Conservation (phyloP, 306 rosid genomes). For the Erythrophleum fordii region DNA sequence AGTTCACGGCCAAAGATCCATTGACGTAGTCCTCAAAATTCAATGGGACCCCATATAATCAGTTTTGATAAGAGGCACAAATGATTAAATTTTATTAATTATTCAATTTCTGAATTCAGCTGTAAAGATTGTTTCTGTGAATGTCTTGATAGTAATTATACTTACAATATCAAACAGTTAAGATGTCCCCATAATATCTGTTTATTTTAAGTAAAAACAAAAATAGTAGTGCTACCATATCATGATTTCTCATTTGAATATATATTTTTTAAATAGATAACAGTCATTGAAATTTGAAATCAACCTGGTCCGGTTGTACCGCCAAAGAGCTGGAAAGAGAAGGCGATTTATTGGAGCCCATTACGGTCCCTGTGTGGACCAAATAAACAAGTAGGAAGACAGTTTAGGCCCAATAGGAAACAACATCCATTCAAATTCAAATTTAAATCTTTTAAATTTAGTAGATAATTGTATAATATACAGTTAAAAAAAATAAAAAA, state of each 20-base stretch:
- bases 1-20: neutral
- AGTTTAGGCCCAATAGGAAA: neutral
- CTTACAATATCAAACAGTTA: neutral
- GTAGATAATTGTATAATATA: no score
- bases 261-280: no score
- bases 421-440: neutral
- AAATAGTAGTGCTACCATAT: no score
- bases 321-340: no score
- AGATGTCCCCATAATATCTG: neutral
- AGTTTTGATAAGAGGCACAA: neutral
- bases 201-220: no score
- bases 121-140: neutral
- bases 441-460: no score
- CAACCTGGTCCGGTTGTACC: no score
- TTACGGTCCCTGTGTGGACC: neutral
- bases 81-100: neutral
- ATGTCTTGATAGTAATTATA: no score
- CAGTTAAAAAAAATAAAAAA: no score
- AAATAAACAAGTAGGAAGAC: neutral
- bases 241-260: no score
- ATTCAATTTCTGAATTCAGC: neutral
- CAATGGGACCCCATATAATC: neutral
- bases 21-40: neutral
- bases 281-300: no score
- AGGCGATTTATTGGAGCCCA: neutral